Base-by-base conservation (phyloP, 2,329 filamentous ascomycete genomes). In the Cladosporium velox region DNA sequence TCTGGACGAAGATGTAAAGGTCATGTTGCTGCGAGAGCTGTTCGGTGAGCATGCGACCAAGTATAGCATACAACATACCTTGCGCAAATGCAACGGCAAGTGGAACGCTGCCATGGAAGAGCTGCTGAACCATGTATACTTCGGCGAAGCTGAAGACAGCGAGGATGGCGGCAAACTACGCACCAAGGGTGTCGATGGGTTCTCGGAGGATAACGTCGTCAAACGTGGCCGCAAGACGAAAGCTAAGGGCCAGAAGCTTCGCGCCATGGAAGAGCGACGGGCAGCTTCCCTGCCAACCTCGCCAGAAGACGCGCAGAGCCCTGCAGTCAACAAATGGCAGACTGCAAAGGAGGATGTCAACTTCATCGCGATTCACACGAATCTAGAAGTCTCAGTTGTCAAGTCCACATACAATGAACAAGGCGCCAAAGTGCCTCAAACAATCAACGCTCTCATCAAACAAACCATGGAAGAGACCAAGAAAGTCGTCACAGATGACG, bases 181-280 rank as follows among this genome's bases (percentile, higher is more conserved):
- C 1, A 81, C 84, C 1, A 94, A 91, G 74, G 91, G 93, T 0
- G 82, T 97, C n/a, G 92, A 97, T 66, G 92, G 87, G 0, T 97
- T 97, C 74, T 88, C 87, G 26, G 83, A 87, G 47, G 84, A 84
- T 0, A 84, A 87, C 18, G 78, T 83, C 18, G 76, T 79, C 0
- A 76, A 76, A 0, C 78, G 61, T 77, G 79, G 73, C 79, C 81
- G 79, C 24, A 83, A 81, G 68, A 76, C 76, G 8, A 86, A 81
- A 69, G 79, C 77, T 61, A 80, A 79, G 66, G 70, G 72, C 55
- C 80, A 76, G 52, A 77, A 74, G 44, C 4, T 66, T 67, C 79
- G 70, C 11, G 63, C 75, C n/a, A 72, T 76, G 65, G 67, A 75
- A 65, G 62, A 70, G 49, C 58, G 65, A 35, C 58, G 71, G 41